Evolutionary conservation across 495 filamentous ascomycete genomes (phyloP).

Genomic region (Penicillium silybi): DNA sequence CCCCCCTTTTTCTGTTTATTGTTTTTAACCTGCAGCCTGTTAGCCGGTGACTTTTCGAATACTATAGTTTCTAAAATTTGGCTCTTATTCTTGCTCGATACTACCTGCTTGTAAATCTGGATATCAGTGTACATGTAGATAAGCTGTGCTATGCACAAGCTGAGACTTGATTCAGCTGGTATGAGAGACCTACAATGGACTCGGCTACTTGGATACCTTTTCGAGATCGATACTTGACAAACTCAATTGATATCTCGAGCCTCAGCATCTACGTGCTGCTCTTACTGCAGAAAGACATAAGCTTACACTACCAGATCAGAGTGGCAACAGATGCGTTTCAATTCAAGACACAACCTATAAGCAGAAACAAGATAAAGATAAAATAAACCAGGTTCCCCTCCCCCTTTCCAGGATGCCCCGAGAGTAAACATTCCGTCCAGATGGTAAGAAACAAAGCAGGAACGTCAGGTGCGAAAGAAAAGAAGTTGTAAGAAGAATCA

Average conservation of each 20-base stretch:
- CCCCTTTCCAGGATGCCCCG: slow-evolving; percentile 29
- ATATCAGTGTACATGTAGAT: neutral
- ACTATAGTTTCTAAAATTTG: slow-evolving; percentile 6
- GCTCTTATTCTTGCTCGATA: neutral
- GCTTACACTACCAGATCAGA: neutral
- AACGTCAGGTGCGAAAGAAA: slow-evolving; percentile 8
- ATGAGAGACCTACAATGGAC: neutral
- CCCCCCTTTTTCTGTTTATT: neutral
- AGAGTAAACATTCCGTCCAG: slow-evolving; percentile 27
- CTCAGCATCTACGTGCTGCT: neutral
- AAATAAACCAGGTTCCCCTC: slow-evolving; percentile 33
- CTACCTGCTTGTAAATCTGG: neutral
- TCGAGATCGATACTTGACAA: neutral
- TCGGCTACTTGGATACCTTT: neutral
- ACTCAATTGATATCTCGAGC: neutral
- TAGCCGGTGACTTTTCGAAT: slow-evolving; percentile 14
- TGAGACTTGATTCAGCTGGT: neutral
- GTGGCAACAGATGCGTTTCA: slow-evolving; percentile 30
- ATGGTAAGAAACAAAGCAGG: slow-evolving; percentile 28
- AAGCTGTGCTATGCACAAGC: neutral
- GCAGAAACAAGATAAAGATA: slow-evolving; percentile 25
- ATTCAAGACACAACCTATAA: slow-evolving; percentile 26
- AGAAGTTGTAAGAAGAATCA: slow-evolving; percentile 12
- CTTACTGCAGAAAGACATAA: neutral
- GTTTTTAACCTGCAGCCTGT: slow-evolving; percentile 8